Percentiles rank a stretch among this genome's conserved stretches.
Conservation (phyloP, 1,284 basidiomycete species). For the Pyrrhoderma lamaoense region DNA sequence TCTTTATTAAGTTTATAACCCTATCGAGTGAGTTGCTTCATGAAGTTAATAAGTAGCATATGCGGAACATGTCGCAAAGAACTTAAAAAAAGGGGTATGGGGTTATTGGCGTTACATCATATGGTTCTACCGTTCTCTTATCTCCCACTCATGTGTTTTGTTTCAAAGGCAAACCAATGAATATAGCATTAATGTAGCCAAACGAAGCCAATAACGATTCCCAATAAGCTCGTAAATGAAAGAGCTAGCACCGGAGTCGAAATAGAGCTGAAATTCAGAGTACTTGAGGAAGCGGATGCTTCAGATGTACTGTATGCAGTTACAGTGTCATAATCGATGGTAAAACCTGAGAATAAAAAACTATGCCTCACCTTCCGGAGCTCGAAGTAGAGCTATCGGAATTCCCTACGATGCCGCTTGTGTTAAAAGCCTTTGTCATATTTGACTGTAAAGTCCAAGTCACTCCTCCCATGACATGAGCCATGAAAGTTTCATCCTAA, state of each 20-base stretch:
- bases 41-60: no score
- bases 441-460: conserved; percentile 61
- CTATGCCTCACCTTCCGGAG: not conserved
- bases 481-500: conserved; percentile 54
- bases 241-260: no score
- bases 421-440: conserved; percentile 48
- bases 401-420: conserved; percentile 38
- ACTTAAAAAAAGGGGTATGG: no score
- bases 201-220: not conserved
- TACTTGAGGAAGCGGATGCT: not conserved
- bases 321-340: not conserved
- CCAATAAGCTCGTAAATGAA: no score
- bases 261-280: not conserved
- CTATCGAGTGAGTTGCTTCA: no score
- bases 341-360: not conserved
- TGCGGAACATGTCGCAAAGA: no score
- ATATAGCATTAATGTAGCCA: no score
- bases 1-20: no score
- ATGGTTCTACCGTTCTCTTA: no score
- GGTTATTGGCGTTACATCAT: no score
- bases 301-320: not conserved
- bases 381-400: conserved; percentile 12
- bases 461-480: conserved; percentile 69
- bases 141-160: no score
- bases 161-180: no score